Evolutionary conservation across 108 stramenopile species (phyloP).

Genomic region (Skeletonema menzelii): DNA sequence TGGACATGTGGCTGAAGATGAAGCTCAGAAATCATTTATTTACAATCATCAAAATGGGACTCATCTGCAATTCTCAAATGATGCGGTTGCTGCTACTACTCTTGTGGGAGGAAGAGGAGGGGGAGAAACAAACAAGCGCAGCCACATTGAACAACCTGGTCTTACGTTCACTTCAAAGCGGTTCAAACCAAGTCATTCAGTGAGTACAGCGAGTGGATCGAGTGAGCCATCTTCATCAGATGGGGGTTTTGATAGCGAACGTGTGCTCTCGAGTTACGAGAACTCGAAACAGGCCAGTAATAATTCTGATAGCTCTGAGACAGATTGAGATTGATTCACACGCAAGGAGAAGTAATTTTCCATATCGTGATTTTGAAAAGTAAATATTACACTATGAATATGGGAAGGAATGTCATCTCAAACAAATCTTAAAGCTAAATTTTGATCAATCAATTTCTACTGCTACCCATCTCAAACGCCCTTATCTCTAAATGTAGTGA

Average conservation of each 20-base stretch:
- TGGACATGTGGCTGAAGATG: neutral
- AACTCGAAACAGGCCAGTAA: neutral
- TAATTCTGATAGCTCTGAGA: neutral
- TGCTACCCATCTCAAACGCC: too few species aligned
- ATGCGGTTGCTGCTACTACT: neutral
- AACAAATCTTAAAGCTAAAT: too few species aligned
- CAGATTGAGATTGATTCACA: neutral
- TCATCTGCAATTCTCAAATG: neutral
- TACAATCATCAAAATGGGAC: neutral
- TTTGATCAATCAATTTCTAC: too few species aligned
- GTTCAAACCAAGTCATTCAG: constrained; percentile 6
- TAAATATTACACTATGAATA: neutral
- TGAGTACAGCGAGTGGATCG: neutral
- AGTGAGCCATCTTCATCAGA: constrained; percentile 5
- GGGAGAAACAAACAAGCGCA: neutral
- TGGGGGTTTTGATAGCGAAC: constrained; percentile 7
- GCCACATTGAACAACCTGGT: neutral
- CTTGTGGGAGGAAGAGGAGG: neutral
- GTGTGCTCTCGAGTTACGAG: neutral
- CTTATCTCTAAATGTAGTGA: too few species aligned
- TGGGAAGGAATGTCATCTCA: too few species aligned
- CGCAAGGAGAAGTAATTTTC: neutral
- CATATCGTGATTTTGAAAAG: neutral
- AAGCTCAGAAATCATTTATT: neutral
- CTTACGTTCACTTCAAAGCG: neutral